Evolutionary conservation across 2,329 filamentous ascomycete species (phyloP).

Genomic region (Mariannaea elegans): DNA sequence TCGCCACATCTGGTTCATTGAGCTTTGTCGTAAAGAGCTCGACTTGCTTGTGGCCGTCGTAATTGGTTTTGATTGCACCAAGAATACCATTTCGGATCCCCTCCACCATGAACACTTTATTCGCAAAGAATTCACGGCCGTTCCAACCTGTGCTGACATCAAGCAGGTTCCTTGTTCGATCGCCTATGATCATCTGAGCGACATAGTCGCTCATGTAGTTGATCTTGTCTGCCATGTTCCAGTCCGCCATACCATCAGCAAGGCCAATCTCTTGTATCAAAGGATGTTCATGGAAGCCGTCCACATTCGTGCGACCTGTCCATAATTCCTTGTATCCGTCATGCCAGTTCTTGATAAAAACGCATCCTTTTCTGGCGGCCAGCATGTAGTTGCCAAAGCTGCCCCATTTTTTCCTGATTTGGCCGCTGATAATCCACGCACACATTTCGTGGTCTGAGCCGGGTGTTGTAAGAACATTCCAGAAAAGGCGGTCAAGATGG

Average conservation of each 20-base stretch:
- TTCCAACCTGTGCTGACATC: constrained; percentile 43
- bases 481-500: constrained; percentile 53
- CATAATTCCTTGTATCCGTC: constrained; percentile 48
- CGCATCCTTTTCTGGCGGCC: constrained; percentile 50
- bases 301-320: constrained; percentile 43
- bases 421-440: too few species aligned
- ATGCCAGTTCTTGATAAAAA: constrained; percentile 56
- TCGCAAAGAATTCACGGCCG: constrained; percentile 44
- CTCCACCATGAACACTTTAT: constrained; percentile 44
- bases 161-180: constrained; percentile 45
- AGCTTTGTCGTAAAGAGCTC: too few species aligned
- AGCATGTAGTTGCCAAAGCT: too few species aligned
- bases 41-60: too few species aligned
- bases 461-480: constrained; percentile 50
- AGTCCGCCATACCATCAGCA: constrained; percentile 30
- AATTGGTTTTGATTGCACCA: too few species aligned
- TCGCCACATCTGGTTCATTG: too few species aligned
- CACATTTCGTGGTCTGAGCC: constrained; percentile 46
- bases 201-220: constrained; percentile 52
- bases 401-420: too few species aligned
- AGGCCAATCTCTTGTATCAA: too few species aligned
- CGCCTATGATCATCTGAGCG: constrained; percentile 47
- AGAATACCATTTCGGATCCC: too few species aligned
- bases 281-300: constrained; percentile 44
- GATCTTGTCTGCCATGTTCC: constrained; percentile 19